These are phyloP conservation scores for Erigeron canadensis DNA, from an alignment of 129 eudicot genomes.

Conservation along the genomic window DNA sequence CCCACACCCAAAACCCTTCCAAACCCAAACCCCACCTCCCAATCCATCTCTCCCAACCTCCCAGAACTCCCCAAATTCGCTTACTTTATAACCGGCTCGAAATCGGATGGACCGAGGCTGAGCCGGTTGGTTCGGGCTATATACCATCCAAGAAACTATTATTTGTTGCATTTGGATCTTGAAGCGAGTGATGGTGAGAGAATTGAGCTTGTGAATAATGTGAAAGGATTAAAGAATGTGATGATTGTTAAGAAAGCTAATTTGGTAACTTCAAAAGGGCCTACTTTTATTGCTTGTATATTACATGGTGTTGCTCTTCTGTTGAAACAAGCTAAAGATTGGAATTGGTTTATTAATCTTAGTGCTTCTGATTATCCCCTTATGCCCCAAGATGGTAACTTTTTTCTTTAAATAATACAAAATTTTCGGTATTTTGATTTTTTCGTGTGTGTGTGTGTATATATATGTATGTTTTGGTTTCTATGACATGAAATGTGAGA, in stretches of 20 bases:
- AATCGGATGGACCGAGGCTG: constrained; percentile 52
- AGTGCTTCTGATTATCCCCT: constrained; percentile 88
- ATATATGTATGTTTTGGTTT: not conserved
- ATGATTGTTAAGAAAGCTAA: constrained; percentile 73
- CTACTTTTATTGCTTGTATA: constrained; percentile 60
- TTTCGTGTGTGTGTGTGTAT: not conserved
- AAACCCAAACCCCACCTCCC: not conserved
- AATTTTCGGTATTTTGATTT: not conserved
- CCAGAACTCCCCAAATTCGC: constrained; percentile 70
- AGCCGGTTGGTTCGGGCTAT: constrained; percentile 62
- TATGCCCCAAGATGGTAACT: constrained; percentile 83
- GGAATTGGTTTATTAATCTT: constrained; percentile 91
- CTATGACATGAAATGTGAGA: constrained; percentile 1
- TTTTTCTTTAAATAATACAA: not conserved
- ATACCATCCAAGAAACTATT: constrained; percentile 75
- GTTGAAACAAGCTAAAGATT: constrained; percentile 53
- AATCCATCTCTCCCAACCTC: constrained; percentile 9
- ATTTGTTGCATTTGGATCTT: constrained; percentile 71
- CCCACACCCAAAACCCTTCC: constrained; percentile 10
- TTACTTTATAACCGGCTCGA: constrained; percentile 66
- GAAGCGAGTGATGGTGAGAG: constrained; percentile 75
- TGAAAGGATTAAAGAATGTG: constrained; percentile 45
- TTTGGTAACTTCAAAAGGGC: constrained; percentile 70
- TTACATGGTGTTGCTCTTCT: constrained; percentile 67
- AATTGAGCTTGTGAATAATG: constrained; percentile 53